Evolutionary conservation across 108 stramenopile species (phyloP).

Genomic region (Conticribra weissflogii): DNA sequence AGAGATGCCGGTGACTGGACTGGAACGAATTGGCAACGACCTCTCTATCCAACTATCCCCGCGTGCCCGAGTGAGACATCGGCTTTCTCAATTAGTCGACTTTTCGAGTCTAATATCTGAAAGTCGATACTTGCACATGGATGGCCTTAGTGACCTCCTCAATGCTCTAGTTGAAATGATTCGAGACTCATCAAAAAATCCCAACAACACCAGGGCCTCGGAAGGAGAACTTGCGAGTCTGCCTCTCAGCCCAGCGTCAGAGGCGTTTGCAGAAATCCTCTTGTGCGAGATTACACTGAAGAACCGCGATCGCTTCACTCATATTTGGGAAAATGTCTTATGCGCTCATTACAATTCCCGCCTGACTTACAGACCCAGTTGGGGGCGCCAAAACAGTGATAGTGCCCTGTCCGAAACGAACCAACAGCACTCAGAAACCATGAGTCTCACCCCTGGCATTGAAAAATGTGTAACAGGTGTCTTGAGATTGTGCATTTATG

Average conservation of each 20-base stretch:
- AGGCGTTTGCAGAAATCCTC: slow-evolving; percentile 85
- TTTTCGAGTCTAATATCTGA: slow-evolving; percentile 73
- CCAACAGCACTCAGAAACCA: slow-evolving; percentile 27
- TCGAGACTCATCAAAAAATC: slow-evolving; percentile 34
- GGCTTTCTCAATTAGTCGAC: slow-evolving; percentile 64
- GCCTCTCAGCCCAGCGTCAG: slow-evolving; percentile 82
- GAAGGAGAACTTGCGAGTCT: slow-evolving; percentile 17
- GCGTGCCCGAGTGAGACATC: slow-evolving; percentile 73
- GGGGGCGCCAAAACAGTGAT: slow-evolving; percentile 1
- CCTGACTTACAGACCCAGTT: slow-evolving; percentile 36
- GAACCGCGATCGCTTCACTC: slow-evolving; percentile 74
- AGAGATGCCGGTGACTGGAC: slow-evolving; percentile 76
- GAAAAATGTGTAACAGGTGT: slow-evolving; percentile 85
- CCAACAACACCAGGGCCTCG: slow-evolving; percentile 8
- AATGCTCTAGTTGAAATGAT: slow-evolving; percentile 68
- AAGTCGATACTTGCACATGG: slow-evolving; percentile 72
- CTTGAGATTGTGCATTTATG: slow-evolving; percentile 63
- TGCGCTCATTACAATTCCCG: slow-evolving; percentile 62
- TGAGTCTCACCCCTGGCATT: slow-evolving; percentile 62
- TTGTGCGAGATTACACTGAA: slow-evolving; percentile 81
- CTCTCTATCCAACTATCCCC: slow-evolving; percentile 45
- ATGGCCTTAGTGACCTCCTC: slow-evolving; percentile 53
- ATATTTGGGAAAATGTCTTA: slow-evolving; percentile 70
- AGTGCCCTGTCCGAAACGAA: slow-evolving; percentile 9
- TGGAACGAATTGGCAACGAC: slow-evolving; percentile 74